Base-by-base conservation (phyloP, 2,329 filamentous ascomycete species). In the Neonectria punicea region DNA sequence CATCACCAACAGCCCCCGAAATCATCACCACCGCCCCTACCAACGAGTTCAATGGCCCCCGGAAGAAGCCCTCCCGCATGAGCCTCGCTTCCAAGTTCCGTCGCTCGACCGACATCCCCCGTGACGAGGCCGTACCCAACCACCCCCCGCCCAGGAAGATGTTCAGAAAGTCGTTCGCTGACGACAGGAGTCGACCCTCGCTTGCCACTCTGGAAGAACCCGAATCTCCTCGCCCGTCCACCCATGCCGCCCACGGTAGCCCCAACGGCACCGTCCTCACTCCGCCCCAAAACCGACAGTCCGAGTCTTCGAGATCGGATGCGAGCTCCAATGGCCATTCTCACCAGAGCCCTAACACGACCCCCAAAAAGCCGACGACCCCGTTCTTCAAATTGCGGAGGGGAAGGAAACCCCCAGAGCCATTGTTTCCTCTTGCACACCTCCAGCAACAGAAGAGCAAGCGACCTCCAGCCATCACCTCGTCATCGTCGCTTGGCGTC, bases 21-120 rank as follows among this genome's bases (percentile, higher is more conserved):
- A 98, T 98, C 76, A 96, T 98, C 78, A 97, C 92, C 54, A 98
- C 95, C 11, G 93, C 94, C 16, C 94, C 96, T 10, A 96, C 94
- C 9, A 87, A 90, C 70, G 87, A 92, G 56, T 76, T 88, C 20
- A 83, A 83, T 39, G 71, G 77, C 55, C 77, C 84, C 65, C 86
- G 83, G 53, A 90, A 87, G 76, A 89, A 86, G 69, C 78, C 83
- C 44, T 85, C 87, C 34, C 83, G 87, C 44, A 81, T 89, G 66
- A 85, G 83, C 71, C 79, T 90, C 20, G 81, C 85, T 25, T 80
- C 83, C 58, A 84, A 84, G 39, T 81, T 87, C 58, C 85, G 86
- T 57, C 83, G 82, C 51, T 87, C 86, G 2, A 82, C 81, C 57
- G 86, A 88, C 57, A 69, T 84, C 9, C 76, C 80, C 11, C 74